These are phyloP conservation scores for Rhizopus microsporus DNA, from an alignment of 371 early-diverging fungal genomes.

Conservation along the genomic window DNA sequence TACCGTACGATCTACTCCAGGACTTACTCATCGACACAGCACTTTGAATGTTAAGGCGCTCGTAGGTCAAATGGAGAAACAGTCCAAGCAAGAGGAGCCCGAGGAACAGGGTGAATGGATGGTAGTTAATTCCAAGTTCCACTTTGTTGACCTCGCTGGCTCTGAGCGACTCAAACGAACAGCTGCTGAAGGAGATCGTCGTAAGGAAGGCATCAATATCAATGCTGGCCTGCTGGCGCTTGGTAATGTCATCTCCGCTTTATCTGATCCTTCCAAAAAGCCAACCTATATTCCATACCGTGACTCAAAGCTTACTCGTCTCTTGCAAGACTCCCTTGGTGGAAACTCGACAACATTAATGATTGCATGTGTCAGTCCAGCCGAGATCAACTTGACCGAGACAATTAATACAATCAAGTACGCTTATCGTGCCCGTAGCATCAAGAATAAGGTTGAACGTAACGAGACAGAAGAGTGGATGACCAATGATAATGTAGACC, in stretches of 20 bases:
- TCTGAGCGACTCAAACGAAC: slow-evolving; percentile 97
- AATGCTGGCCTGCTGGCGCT: slow-evolving; percentile 97
- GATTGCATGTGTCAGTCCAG: slow-evolving; percentile 92
- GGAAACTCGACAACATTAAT: slow-evolving; percentile 91
- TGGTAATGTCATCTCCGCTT: slow-evolving; percentile 99
- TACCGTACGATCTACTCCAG: slow-evolving; percentile 6
- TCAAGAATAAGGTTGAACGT: slow-evolving; percentile 77
- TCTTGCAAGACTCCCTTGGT: slow-evolving; percentile 96
- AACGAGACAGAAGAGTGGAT: slow-evolving; percentile 71
- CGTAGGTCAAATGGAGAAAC: slow-evolving; percentile 41
- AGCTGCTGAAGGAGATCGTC: slow-evolving; percentile 90
- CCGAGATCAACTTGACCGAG: slow-evolving; percentile 82
- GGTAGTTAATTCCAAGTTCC: slow-evolving; percentile 79
- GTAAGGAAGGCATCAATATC: slow-evolving; percentile 97
- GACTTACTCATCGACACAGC: slow-evolving; percentile 28
- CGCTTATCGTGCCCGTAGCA: slow-evolving; percentile 86
- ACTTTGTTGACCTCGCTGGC: slow-evolving; percentile 99
- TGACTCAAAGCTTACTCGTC: slow-evolving; percentile 96
- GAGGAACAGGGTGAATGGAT: slow-evolving; percentile 49
- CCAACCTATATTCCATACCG: slow-evolving; percentile 91
- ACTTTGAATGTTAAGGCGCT: slow-evolving; percentile 38
- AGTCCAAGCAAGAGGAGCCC: slow-evolving; percentile 14
- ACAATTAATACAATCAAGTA: slow-evolving; percentile 92
- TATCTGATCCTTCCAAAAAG: slow-evolving; percentile 70
- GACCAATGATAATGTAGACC: slow-evolving; percentile 58